Evolutionary conservation across 495 filamentous ascomycete species (phyloP).

Genomic region (Astrothelium subdiscretum): DNA sequence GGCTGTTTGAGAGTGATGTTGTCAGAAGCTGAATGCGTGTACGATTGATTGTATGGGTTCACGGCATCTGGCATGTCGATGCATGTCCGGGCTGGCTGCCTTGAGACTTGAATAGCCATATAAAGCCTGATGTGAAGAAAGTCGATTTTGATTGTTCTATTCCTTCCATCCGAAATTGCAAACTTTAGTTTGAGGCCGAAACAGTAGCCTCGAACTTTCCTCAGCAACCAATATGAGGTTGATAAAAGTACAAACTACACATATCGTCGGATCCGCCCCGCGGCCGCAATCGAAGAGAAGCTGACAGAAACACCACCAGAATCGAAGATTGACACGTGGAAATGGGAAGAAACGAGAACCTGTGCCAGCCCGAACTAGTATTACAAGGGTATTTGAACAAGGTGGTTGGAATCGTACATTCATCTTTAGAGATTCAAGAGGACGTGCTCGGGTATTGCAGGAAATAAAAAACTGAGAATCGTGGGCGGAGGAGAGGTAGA

Average conservation of each 20-base stretch:
- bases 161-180: neutral
- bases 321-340: neutral
- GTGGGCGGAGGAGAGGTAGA: neutral
- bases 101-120: neutral
- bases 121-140: neutral
- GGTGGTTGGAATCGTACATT: neutral
- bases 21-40: neutral
- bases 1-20: neutral
- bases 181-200: neutral
- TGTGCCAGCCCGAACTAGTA: neutral
- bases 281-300: neutral
- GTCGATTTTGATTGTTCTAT: neutral
- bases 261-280: neutral
- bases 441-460: neutral
- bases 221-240: neutral
- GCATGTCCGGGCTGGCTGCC: neutral
- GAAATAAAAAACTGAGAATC: neutral
- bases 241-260: neutral
- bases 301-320: neutral
- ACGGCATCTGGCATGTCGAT: neutral
- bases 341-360: neutral
- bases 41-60: neutral
- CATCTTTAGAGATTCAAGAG: neutral
- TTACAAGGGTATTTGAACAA: slow-evolving; percentile 1
- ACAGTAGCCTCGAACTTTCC: neutral